A percentile compares a stretch with the other conserved stretches of the same genome.
Conservation (phyloP, 1,139 yeast genomes). For the Scheffersomyces illinoinensis region DNA sequence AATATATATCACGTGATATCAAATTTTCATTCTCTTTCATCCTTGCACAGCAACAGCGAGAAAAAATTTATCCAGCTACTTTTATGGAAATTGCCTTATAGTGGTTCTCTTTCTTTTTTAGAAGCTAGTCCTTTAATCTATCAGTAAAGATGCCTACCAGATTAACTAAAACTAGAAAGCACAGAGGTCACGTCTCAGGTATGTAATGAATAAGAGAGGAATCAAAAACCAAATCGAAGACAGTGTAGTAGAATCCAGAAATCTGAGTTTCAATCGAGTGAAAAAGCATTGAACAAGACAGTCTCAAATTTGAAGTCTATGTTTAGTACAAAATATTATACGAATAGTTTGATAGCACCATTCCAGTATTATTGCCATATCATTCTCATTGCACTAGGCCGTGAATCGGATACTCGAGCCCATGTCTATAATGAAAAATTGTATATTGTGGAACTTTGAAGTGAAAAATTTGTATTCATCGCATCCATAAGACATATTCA, state of each 20-base stretch:
- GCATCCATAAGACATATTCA: background rate
- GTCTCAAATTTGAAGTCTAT: background rate
- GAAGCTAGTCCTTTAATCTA: slow-evolving; percentile 18
- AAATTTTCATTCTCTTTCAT: background rate
- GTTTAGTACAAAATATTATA: background rate
- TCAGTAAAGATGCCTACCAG: slow-evolving; percentile 91
- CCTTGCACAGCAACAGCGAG: background rate
- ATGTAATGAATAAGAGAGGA: slow-evolving; percentile 40
- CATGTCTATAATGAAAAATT: too few relatives aligned
- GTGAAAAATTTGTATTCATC: background rate
- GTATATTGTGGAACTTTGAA: background rate
- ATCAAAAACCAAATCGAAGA: background rate
- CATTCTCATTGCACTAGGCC: background rate
- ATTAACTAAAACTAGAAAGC: slow-evolving; percentile 99
- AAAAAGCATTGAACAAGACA: background rate
- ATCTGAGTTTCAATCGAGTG: background rate
- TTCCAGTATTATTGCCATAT: background rate
- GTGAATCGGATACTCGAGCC: background rate
- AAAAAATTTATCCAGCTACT: background rate
- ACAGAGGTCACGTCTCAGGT: slow-evolving; percentile 99
- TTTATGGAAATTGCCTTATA: background rate
- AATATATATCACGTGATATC: background rate
- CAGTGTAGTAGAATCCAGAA: background rate
- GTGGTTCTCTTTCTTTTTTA: slow-evolving; percentile 11
- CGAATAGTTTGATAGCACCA: background rate